These are phyloP conservation scores for Patellaria atrata DNA, from an alignment of 495 filamentous ascomycete genomes.

Conservation along the genomic window DNA sequence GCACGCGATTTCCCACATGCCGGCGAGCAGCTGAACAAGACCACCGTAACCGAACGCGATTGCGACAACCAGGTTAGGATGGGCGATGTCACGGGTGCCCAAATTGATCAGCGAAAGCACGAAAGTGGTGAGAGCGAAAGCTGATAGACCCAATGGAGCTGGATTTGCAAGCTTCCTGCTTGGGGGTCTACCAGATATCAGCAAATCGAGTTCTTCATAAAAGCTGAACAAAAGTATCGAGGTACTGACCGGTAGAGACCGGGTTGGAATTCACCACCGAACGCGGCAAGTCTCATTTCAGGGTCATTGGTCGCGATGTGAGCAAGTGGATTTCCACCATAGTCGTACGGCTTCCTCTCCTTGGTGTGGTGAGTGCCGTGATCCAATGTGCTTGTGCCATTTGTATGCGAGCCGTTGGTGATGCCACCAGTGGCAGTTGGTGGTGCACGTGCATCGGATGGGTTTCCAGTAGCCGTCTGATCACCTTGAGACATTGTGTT, in stretches of 20 bases:
- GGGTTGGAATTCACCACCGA: constrained; percentile 93
- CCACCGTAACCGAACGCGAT: constrained; percentile 40
- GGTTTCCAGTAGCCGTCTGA: too few relatives aligned
- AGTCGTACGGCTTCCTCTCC: constrained; percentile 20
- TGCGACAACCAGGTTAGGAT: constrained; percentile 30
- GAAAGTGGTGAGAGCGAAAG: constrained; percentile 94
- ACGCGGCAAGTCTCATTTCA: constrained; percentile 51
- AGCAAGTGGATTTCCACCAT: constrained; percentile 50
- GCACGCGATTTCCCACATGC: constrained; percentile 99
- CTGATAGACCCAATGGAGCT: constrained; percentile 56
- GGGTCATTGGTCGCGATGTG: constrained; percentile 50
- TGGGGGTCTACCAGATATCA: constrained; percentile 31
- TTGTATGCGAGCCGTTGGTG: constrained; percentile 11
- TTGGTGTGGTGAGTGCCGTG: constrained; percentile 4
- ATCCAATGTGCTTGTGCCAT: constrained; percentile 16
- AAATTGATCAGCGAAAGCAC: constrained; percentile 80
- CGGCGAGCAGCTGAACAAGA: constrained; percentile 79
- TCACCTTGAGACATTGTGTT: too few relatives aligned
- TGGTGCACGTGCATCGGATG: too few relatives aligned
- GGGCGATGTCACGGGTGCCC: constrained; percentile 39
- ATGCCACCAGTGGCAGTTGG: too few relatives aligned
- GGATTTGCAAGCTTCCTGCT: constrained; percentile 52
- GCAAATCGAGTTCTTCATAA: neutral
- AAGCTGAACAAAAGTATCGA: too few relatives aligned
- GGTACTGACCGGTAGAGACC: constrained; percentile 63